Evolutionary conservation across 2,329 filamentous ascomycete species (phyloP), one percentile per base, ranked within the genome.

Genomic region (Claviceps sp.): DNA sequence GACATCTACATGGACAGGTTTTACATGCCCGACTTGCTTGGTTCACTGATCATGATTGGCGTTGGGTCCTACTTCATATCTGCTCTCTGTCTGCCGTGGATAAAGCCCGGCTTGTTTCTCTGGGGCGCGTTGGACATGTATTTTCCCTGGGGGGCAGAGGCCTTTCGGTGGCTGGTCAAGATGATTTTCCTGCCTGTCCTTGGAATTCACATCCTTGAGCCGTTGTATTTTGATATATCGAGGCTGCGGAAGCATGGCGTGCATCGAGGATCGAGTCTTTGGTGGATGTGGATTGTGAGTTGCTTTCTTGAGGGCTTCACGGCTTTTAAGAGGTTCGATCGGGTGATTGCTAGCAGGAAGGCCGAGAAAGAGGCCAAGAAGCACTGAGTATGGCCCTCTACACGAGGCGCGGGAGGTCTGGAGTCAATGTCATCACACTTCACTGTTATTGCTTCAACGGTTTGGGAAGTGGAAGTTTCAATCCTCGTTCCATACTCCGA

Each of bases 181-280:
- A 63, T 69, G 14, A 69, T 91, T 43, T 70, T 85, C 51, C 59
- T 70, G 20, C 71, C 78, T 0, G 77, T 90, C 52, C 3, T 88
- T 1, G 71, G 61, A 0, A 76, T 88, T 13, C 91, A 96, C 66
- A 22, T 73, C 0, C 54, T 66, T 3, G 91, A 96, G 71, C 68
- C 74, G n/a, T 67, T 68, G 45, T 69, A 72, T 62, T 70, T 84
- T 58, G 74, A 76, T 56, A 65, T 62, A 43, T 53, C 54, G 43
- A 70, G 67, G 48, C 66, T 81, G 54, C 60, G 59, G 51, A 74
- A 63, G 61, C 72, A 75, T 56, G 72, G 73, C 6, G 72, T 82
- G 11, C 63, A 65, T 54, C 63, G 67, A 37, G 70, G 72, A 7
- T 67, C 66, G 6, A 45, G 44, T n/a, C 57, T 76, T 14, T 84